Base-by-base conservation (phyloP, 164 flowering plant genomes). In the Brasenia schreberi region DNA sequence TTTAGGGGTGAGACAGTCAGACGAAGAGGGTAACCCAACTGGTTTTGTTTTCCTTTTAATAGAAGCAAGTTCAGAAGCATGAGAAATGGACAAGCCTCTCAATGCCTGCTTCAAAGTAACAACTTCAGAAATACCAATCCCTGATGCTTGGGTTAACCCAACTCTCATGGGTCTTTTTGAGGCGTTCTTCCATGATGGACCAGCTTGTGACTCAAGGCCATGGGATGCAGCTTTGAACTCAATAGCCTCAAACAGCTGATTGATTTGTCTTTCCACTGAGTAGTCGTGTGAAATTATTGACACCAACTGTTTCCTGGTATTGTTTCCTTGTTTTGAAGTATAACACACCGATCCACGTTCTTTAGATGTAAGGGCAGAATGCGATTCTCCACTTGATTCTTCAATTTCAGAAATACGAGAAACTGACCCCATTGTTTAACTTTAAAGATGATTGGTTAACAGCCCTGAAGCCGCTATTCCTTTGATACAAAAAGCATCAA, bases 1-100 rank as follows among this genome's bases (percentile, higher is more conserved):
- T 69, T 82, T 81, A 19, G 82, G 79, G 56, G 81, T 73, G 68
- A 85, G 90, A n/a, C 79, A 81, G 69, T 92, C 92, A 5, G 87
- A 81, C 7, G 27, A 44, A 65, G 81, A 67, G 56, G 87, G 68
- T 10, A 71, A 75, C 23, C 80, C 77, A n/a, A 71, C 64, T 65
- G 85, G 78, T 67, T 80, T 90, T 44, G 88, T 75, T 64, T 78
- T 66, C 67, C 87, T 77, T 75, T 84, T 93, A 77, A 79, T 75
- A 19, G 96, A 92, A 79, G 98, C 98, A 92, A 90, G 82, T 63
- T 93, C 97, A 9, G 97, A 84, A 53, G 97, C 97, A 77, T 90
- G 98, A 63, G 97, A 86, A 52, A 93, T 84, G 83, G 88, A 86
- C 71, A 88, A 68, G 52, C 97, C 97, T 73, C 97, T 81, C 19